Evolutionary conservation across 148 eudicot species (phyloP).

Genomic region (Salicornia ramosissima): DNA sequence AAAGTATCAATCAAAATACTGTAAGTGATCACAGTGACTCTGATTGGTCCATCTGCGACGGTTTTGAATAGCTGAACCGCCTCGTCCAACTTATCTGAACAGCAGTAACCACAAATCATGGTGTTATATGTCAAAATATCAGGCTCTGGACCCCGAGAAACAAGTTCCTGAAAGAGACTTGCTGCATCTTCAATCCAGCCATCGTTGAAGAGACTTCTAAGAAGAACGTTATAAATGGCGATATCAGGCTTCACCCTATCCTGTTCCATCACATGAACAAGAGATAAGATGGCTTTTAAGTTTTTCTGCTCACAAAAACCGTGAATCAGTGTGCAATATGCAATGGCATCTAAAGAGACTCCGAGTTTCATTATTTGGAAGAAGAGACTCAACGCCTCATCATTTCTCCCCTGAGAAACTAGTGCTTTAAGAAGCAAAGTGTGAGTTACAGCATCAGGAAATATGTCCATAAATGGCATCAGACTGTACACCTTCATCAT

Average conservation of each 20-base stretch:
- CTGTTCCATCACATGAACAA: conserved; percentile 43
- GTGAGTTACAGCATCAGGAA: conserved; percentile 43
- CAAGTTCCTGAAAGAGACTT: conserved; percentile 31
- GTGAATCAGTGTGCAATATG: conserved; percentile 52
- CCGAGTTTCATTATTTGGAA: conserved; percentile 42
- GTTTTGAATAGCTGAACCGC: conserved; percentile 47
- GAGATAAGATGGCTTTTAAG: conserved; percentile 25
- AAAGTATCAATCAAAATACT: conserved; percentile 50
- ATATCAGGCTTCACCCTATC: conserved; percentile 46
- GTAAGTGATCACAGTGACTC: conserved; percentile 38
- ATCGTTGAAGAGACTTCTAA: conserved; percentile 42
- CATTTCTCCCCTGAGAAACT: conserved; percentile 23
- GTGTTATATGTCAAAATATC: conserved; percentile 63
- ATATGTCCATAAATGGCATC: conserved; percentile 28
- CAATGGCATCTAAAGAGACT: conserved; percentile 36
- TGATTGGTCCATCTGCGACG: conserved; percentile 20
- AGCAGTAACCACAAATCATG: conserved; percentile 52
- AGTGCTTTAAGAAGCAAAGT: conserved; percentile 49
- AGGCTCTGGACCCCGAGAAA: conserved; percentile 41
- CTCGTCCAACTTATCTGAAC: conserved; percentile 35
- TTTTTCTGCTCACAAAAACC: conserved; percentile 45
- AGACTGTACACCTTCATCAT: conserved; percentile 40
- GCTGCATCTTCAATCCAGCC: conserved; percentile 26
- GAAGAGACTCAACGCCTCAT: conserved; percentile 38
- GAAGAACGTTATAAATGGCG: conserved; percentile 46